Evolutionary conservation across 2,329 filamentous ascomycete genomes (phyloP).

Genomic region (Gnomoniopsis sp.): DNA sequence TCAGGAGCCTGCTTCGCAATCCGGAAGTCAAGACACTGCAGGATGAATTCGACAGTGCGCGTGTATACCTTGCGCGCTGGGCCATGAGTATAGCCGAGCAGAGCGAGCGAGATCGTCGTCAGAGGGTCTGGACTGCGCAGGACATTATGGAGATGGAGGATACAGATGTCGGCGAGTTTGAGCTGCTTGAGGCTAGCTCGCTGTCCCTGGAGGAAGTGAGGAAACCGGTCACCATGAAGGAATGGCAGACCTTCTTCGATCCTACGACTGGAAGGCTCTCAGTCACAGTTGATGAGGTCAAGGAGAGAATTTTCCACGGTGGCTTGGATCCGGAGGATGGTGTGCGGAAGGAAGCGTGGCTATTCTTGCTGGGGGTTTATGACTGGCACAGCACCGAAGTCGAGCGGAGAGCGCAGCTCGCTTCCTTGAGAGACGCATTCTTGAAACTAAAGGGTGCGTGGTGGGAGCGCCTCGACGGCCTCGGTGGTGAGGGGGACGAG

Average conservation of each 20-base stretch:
- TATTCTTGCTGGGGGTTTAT: slow-evolving; percentile 87
- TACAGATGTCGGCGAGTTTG: slow-evolving; percentile 92
- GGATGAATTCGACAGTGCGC: slow-evolving; percentile 95
- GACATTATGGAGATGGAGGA: slow-evolving; percentile 94
- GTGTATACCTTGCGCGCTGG: slow-evolving; percentile 92
- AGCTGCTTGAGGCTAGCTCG: slow-evolving; percentile 79
- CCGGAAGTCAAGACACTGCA: slow-evolving; percentile 93
- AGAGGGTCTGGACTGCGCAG: slow-evolving; percentile 87
- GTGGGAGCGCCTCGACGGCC: slow-evolving; percentile 92
- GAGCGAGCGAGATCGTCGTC: slow-evolving; percentile 80
- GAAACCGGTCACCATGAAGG: slow-evolving; percentile 72
- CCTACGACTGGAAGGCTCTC: slow-evolving; percentile 67
- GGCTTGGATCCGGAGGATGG: slow-evolving; percentile 86
- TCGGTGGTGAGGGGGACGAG: slow-evolving; percentile 73
- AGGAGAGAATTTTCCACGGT: slow-evolving; percentile 95
- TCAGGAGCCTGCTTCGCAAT: slow-evolving; percentile 79
- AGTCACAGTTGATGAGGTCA: slow-evolving; percentile 86
- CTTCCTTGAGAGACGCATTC: slow-evolving; percentile 87
- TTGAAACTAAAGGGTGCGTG: slow-evolving; percentile 89
- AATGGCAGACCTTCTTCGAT: slow-evolving; percentile 94
- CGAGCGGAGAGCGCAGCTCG: slow-evolving; percentile 78
- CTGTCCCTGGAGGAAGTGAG: slow-evolving; percentile 74
- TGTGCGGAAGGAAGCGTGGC: slow-evolving; percentile 93
- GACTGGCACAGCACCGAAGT: slow-evolving; percentile 89
- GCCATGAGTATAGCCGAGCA: slow-evolving; percentile 99